Base-by-base conservation (phyloP, 148 eudicot genomes). In the Dianthus caryophyllus region DNA sequence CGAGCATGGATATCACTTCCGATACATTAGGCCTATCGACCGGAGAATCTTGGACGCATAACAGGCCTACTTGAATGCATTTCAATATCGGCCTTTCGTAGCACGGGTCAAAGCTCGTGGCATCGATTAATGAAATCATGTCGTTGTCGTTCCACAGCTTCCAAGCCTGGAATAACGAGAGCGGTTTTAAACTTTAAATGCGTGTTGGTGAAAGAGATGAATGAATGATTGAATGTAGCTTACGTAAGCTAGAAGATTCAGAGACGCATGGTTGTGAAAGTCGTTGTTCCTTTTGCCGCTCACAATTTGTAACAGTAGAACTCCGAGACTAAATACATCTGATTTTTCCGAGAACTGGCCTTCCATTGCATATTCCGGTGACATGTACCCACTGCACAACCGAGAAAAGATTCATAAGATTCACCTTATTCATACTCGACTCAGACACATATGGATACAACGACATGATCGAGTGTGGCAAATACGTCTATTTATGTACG, bases 21-120 rank as follows among this genome's bases (percentile, higher is more conserved):
- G 82, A 73, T 27, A 78, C 68, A 18, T 58, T 65, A 7, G 89
- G 89, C 57, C 89, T 76, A 6, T 82, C 78, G n/a, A 51, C 66
- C 2, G 86, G 69, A 21, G 50, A 61, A 61, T 85, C 80, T 72
- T 87, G 92, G 7, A 87, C 92, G 65, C 88, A 84, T 56, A 87
- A 56, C 12, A 87, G 65, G 18, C 72, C 92, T 1, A 84, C 55
- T 10, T 73, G 74, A 27, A 84, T 74, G 71, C 82, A 75, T 56
- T 73, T 67, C 29, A 77, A 9, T 3, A 83, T 75, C 61, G 76
- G 78, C 21, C 9, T 38, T 39, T 50, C 24, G 3, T 51, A 71
- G 29, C 20, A 15, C 9, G 70, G 27, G 41, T 46, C 67, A 1
- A 22, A 26, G 27, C 80, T 65, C 0, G 66, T 15, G 16, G 70